Evolutionary conservation across 2,329 filamentous ascomycete species (phyloP).

Genomic region (Graphilbum ipis-grandicollis): DNA sequence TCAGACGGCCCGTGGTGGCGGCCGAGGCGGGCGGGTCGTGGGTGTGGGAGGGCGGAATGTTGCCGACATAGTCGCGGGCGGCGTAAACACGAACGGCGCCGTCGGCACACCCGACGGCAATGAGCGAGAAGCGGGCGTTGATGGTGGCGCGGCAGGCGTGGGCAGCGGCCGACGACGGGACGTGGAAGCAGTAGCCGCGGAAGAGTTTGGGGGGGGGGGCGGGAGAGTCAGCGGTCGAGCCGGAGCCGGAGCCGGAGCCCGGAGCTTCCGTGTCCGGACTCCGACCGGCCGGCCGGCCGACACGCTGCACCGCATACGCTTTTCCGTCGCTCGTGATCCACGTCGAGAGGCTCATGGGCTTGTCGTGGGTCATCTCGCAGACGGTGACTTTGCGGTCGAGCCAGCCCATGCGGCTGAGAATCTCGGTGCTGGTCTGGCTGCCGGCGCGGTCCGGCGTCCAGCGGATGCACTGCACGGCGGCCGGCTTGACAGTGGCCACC

Average conservation of each 20-base stretch:
- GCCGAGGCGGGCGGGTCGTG: slow-evolving; percentile 53
- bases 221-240: slow-evolving; percentile 11
- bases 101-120: slow-evolving; percentile 69
- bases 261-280: neutral
- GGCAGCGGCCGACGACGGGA: slow-evolving; percentile 39
- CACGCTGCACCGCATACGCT: slow-evolving; percentile 71
- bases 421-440: slow-evolving; percentile 77
- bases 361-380: slow-evolving; percentile 76
- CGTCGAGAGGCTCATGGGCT: slow-evolving; percentile 87
- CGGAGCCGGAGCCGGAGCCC: slow-evolving; percentile 1
- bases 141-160: slow-evolving; percentile 62
- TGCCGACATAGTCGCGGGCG: slow-evolving; percentile 82
- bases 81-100: slow-evolving; percentile 79
- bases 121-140: slow-evolving; percentile 86
- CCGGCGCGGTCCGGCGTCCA: slow-evolving; percentile 76
- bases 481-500: slow-evolving; percentile 78
- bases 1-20: slow-evolving; percentile 51
- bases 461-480: slow-evolving; percentile 89
- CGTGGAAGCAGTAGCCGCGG: slow-evolving; percentile 80
- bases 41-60: slow-evolving; percentile 73
- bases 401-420: slow-evolving; percentile 77
- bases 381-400: slow-evolving; percentile 62
- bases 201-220: slow-evolving; percentile 50
- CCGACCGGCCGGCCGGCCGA: neutral
- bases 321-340: slow-evolving; percentile 84